Base-by-base conservation (phyloP, 75 land plant species). In the Cryptomeria japonica region DNA sequence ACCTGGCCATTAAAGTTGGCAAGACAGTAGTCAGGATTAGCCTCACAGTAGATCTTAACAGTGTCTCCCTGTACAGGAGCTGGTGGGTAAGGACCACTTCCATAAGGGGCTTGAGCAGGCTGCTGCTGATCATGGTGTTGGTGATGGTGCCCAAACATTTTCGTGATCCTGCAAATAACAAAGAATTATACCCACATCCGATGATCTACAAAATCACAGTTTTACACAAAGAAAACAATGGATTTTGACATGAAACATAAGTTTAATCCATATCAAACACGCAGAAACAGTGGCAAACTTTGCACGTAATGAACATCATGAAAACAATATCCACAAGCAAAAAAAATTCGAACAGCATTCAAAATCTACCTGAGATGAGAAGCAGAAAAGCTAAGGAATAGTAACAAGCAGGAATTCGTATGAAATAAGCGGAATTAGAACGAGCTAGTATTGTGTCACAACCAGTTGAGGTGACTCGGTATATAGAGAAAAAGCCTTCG, bases 21-120 rank as follows among this genome's bases (percentile, higher is more conserved):
- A 38, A 88, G 41, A 25, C 7, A 8, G 88, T 38, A 86, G 16
- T 88, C 87, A 41, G 89, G 89, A 86, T 86, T 61, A 14, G 87
- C 88, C 28, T 86, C 89, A 19, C 89, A 86, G 72, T 39, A 88
- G 70, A 88, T 86, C 75, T 86, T 88, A 47, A 88, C 88, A 46
- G 19, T 28, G 22, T 88, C 85, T 79, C 87, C 87, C 32, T 78
- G 86, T 18, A 44, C 1, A 42, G 84, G 47, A 4, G 84, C n/a
- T 41, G 49, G 49, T 18, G 47, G 49, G 19, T 82, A 41, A 44
- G 42, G 84, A 44, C 44, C 28, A 42, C 37, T 19, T 14, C 37
- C 77, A 75, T 31, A 75, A 32, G 77, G 37, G 15, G 38, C 15
- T 11, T 32, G 15, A 0, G 83, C 46, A 3, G 47, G 84, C 25